Evolutionary conservation across 78 protist species (phyloP), one percentile per base, ranked within the genome.

Genomic region (Tieghemostelium lacteum): DNA sequence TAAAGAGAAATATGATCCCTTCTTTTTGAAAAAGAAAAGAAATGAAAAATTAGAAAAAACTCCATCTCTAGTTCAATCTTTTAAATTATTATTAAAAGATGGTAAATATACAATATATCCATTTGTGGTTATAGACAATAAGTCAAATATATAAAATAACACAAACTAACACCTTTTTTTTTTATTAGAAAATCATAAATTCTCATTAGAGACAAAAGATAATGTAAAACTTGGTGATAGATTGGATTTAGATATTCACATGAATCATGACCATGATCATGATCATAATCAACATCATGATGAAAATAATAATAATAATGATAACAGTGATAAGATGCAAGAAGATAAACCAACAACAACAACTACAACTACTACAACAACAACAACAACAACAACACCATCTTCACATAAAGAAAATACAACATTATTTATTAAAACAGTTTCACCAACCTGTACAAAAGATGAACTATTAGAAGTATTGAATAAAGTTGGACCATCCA

Each of bases 391-490:
- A 22, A 78, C 91, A 55, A 28, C 69, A 58, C n/a, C 52, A 45
- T 45, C 52, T 14, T 45, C 52, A 14, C 52, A 45, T 14, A 71
- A 71, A 52, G 75, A 83, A 16, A 78, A 78, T 34, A 52, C 61
- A 31, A 78, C 91, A 55, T 39, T 83, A 58, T 83, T 83, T 83
- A 83, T 83, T 60, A 83, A 83, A 60, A 74, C 91, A 20, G 65
- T 83, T 24, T 69, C 91, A 83, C 91, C 91, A 42, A 69, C 91
- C 19, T 83, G 91, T 83, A 83, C 91, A 83, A 83, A 83, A 83
- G 91, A 83, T 26, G 91, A 83, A 39, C 31, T 83, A 83, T 58
- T 83, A 34, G 91, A 83, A 42, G 91, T 83, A 26, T 57, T 83
- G 33, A 83, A 83, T 58, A 83, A 70, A 24, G 91, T 83, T 58